Evolutionary conservation across 75 land plant species (phyloP).

Genomic region (Selaginella moellendorffii): DNA sequence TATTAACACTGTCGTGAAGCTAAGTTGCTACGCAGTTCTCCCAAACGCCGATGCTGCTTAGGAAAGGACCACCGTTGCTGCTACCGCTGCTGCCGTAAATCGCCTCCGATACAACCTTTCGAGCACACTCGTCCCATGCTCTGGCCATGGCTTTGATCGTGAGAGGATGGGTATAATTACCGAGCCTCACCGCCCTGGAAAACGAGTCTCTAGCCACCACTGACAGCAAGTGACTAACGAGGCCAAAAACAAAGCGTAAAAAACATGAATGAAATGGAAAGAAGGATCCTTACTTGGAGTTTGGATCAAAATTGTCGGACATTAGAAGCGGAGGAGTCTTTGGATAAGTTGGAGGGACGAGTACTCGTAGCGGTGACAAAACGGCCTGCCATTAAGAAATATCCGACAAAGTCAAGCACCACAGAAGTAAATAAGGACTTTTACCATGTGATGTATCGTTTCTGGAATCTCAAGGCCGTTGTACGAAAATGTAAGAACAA

Average conservation of each 20-base stretch:
- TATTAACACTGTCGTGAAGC: no score
- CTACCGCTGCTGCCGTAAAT: neutral
- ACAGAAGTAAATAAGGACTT: neutral
- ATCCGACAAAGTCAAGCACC: neutral
- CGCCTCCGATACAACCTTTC: neutral
- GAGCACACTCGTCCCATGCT: constrained; percentile 7
- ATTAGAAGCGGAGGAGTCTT: neutral
- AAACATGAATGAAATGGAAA: neutral
- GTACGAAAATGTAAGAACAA: constrained; percentile 3
- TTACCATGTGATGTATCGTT: neutral
- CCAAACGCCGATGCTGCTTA: neutral
- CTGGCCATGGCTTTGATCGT: neutral
- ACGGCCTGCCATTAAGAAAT: neutral
- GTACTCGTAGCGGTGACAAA: neutral
- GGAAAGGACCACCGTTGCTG: constrained; percentile 55
- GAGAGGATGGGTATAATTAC: constrained; percentile 4
- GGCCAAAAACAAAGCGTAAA: neutral
- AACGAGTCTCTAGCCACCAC: neutral
- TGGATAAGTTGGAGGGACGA: neutral
- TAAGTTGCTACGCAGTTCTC: constrained; percentile 20
- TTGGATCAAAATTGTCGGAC: neutral
- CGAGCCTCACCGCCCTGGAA: constrained; percentile 1
- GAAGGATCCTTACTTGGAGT: neutral
- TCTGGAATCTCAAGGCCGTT: neutral
- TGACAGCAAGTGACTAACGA: neutral